These are phyloP conservation scores for Xeromyces bisporus DNA, from an alignment of 495 filamentous ascomycete genomes.

Conservation along the genomic window DNA sequence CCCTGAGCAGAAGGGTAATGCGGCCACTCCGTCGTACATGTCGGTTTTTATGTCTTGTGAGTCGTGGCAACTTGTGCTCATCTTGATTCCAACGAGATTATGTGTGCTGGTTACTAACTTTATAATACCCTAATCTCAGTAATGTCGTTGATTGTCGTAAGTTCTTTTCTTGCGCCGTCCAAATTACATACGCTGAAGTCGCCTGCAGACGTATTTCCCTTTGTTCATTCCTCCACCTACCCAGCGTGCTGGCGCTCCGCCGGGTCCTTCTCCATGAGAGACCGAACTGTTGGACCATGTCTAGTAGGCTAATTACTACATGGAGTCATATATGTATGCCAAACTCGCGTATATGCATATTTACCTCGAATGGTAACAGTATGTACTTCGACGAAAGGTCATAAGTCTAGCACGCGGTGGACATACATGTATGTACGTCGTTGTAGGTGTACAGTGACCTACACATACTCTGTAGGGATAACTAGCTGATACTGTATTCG, in stretches of 20 bases:
- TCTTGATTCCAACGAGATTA: too few species aligned
- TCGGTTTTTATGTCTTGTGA: constrained; percentile 71
- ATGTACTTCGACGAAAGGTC: too few species aligned
- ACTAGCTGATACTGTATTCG: too few species aligned
- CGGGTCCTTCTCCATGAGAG: constrained; percentile 27
- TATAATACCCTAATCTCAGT: constrained; percentile 31
- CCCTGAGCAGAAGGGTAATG: constrained; percentile 49
- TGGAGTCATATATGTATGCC: too few species aligned
- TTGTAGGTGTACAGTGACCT: too few species aligned
- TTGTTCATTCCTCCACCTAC: constrained; percentile 56
- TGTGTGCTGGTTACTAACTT: not conserved
- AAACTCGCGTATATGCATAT: too few species aligned
- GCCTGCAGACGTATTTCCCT: constrained; percentile 54
- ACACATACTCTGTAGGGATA: too few species aligned
- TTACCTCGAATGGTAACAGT: too few species aligned
- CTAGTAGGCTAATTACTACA: too few species aligned
- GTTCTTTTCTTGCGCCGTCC: constrained; percentile 7
- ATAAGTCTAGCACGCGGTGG: too few species aligned
- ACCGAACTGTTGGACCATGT: too few species aligned
- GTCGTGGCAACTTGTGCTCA: constrained; percentile 13
- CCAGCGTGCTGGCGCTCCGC: constrained; percentile 19
- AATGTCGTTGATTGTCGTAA: constrained; percentile 57
- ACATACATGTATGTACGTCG: too few species aligned
- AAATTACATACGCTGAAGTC: constrained; percentile 3
- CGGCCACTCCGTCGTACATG: constrained; percentile 64